A percentile compares a stretch with the other conserved stretches of the same genome.
These are phyloP conservation scores for Eucalyptus coolabah DNA, from an alignment of 345 rosid genomes.

Conservation along the genomic window DNA sequence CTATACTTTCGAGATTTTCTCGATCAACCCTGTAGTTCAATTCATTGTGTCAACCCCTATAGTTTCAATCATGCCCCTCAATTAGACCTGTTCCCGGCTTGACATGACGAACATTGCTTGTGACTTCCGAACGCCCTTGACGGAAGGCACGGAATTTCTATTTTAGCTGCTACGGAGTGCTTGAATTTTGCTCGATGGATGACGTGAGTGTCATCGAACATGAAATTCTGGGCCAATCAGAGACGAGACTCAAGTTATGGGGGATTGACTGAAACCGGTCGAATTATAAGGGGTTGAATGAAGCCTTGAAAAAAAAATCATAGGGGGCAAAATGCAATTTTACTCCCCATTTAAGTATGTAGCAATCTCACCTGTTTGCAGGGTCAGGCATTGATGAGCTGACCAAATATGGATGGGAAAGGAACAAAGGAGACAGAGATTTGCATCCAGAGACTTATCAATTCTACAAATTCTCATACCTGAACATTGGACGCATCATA, in stretches of 20 bases:
- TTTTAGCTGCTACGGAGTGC: not conserved
- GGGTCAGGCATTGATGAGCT: not conserved
- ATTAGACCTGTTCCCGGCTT: not conserved
- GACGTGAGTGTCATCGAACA: not conserved
- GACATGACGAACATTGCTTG: not conserved
- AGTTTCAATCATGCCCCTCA: not conserved
- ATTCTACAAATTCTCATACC: not conserved
- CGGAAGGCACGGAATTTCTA: not conserved
- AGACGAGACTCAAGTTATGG: not conserved
- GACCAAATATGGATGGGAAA: not conserved
- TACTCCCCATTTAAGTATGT: not conserved
- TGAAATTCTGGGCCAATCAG: not conserved
- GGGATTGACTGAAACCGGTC: not conserved
- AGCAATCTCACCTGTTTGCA: not conserved
- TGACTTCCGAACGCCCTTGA: not conserved
- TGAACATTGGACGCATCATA: not conserved
- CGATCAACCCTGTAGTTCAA: not conserved
- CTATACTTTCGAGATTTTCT: not conserved
- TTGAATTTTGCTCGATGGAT: not conserved
- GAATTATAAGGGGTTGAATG: not conserved
- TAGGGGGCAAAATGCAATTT: not conserved
- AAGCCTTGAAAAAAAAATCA: not conserved
- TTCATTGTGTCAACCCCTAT: not conserved
- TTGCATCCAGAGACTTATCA: not conserved
- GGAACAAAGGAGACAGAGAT: not conserved